These are phyloP conservation scores for Pseudopithomyces chartarum DNA, from an alignment of 2,329 filamentous ascomycete genomes.

Conservation along the genomic window DNA sequence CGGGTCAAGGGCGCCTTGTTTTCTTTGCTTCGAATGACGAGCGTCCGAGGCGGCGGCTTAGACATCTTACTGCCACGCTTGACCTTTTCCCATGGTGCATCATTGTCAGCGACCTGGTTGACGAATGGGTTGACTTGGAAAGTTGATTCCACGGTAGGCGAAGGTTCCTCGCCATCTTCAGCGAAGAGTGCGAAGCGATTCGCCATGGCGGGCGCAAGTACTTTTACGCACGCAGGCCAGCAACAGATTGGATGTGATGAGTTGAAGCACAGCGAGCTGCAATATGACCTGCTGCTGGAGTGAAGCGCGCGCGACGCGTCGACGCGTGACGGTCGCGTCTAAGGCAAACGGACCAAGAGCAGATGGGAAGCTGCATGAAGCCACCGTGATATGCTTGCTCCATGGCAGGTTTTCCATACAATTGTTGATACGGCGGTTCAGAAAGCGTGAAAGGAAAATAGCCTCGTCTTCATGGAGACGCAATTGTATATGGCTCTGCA, in stretches of 20 bases:
- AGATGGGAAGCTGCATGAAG: not conserved
- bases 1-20: not conserved
- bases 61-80: constrained; percentile 21
- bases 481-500: no score
- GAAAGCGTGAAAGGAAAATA: no score
- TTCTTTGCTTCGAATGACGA: constrained; percentile 16
- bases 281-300: not conserved
- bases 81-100: constrained; percentile 33
- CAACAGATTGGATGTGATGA: not conserved
- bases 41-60: constrained; percentile 4
- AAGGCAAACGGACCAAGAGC: not conserved
- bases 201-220: constrained; percentile 20
- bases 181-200: constrained; percentile 35
- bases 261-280: not conserved
- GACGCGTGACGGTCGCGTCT: not conserved
- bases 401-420: no score
- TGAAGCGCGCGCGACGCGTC: constrained; percentile 1
- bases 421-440: no score
- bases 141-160: constrained; percentile 1
- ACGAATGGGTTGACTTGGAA: constrained; percentile 22
- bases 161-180: constrained; percentile 14
- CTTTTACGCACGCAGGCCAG: not conserved
- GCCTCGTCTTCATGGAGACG: no score
- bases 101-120: constrained; percentile 29
- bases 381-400: not conserved